A percentile compares a stretch with the other conserved stretches of the same genome.
These are phyloP conservation scores for Evansstolkia leycettana DNA, from an alignment of 495 filamentous ascomycete genomes.

Conservation along the genomic window DNA sequence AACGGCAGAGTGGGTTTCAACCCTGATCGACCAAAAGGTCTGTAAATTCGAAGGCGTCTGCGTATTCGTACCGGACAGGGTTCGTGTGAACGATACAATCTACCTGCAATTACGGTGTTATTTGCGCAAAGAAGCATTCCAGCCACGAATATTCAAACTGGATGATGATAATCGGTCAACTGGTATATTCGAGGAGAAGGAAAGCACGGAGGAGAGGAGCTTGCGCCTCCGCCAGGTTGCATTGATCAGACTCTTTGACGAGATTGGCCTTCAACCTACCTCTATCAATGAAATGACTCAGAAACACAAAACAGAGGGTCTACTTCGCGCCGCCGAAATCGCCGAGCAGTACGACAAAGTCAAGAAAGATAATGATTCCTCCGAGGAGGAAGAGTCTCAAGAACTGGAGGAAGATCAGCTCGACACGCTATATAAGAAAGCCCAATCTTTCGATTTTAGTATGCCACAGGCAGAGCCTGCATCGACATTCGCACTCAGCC, in stretches of 20 bases:
- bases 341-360: slow-evolving; percentile 66
- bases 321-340: slow-evolving; percentile 77
- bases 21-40: slow-evolving; percentile 81
- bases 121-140: slow-evolving; percentile 61
- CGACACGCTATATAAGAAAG: slow-evolving; percentile 87
- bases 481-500: slow-evolving; percentile 63
- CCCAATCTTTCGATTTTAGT: slow-evolving; percentile 91
- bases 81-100: slow-evolving; percentile 86
- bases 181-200: slow-evolving; percentile 66
- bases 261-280: slow-evolving; percentile 70
- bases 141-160: slow-evolving; percentile 40
- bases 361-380: slow-evolving; percentile 46
- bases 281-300: slow-evolving; percentile 61
- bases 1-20: slow-evolving; percentile 85
- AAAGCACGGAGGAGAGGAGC: slow-evolving; percentile 73
- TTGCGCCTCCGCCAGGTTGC: slow-evolving; percentile 78
- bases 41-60: slow-evolving; percentile 80
- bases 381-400: slow-evolving; percentile 68
- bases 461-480: slow-evolving; percentile 78
- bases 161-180: slow-evolving; percentile 58
- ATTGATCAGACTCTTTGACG: slow-evolving; percentile 77
- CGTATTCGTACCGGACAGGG: slow-evolving; percentile 75
- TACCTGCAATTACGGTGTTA: slow-evolving; percentile 78
- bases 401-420: slow-evolving; percentile 94
- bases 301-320: slow-evolving; percentile 65